phyloP scores from a whole-genome alignment of 108 stramenopile species.

The Stephanodiscus minutulus region DNA sequence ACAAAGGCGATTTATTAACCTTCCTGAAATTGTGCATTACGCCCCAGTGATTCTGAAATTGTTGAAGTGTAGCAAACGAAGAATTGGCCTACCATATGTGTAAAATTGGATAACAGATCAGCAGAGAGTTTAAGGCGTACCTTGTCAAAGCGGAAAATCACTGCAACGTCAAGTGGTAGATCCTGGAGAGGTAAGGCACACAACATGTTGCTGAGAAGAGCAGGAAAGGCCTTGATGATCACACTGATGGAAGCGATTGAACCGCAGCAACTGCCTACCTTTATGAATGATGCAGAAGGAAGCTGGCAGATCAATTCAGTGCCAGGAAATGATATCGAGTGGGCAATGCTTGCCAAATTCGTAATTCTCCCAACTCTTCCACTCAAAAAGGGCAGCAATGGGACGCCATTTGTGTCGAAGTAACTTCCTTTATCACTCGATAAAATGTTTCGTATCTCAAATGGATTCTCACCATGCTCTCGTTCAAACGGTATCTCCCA shows the following conservation, averaged over 20 bases:
- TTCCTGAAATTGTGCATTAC: conserved; percentile 53
- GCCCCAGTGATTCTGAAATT: conserved; percentile 31
- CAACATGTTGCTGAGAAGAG: background rate
- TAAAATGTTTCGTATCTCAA: conserved; percentile 35
- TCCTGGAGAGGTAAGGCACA: background rate
- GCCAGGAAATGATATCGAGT: conserved; percentile 40
- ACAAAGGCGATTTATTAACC: conserved; percentile 25
- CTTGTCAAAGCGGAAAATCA: conserved; percentile 46
- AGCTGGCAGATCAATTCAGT: conserved; percentile 47
- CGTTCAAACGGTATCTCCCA: conserved; percentile 48
- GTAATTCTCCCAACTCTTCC: conserved; percentile 53
- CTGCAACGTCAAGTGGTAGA: conserved; percentile 54
- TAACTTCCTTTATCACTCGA: conserved; percentile 33
- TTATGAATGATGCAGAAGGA: conserved; percentile 54
- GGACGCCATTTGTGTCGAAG: conserved; percentile 43
- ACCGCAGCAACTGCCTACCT: background rate
- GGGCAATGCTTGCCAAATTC: conserved; percentile 37
- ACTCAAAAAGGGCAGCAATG: conserved; percentile 51
- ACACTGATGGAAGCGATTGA: background rate
- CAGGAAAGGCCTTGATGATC: too few relatives aligned
- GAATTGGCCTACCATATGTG: background rate
- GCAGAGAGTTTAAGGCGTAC: conserved; percentile 1
- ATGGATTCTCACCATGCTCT: conserved; percentile 27
- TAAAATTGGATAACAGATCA: background rate
- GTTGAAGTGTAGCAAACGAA: background rate